Evolutionary conservation across 192 early-diverging fungal species (phyloP), one percentile per base, ranked within the genome.

Genomic region (Haplosporangium gracile): DNA sequence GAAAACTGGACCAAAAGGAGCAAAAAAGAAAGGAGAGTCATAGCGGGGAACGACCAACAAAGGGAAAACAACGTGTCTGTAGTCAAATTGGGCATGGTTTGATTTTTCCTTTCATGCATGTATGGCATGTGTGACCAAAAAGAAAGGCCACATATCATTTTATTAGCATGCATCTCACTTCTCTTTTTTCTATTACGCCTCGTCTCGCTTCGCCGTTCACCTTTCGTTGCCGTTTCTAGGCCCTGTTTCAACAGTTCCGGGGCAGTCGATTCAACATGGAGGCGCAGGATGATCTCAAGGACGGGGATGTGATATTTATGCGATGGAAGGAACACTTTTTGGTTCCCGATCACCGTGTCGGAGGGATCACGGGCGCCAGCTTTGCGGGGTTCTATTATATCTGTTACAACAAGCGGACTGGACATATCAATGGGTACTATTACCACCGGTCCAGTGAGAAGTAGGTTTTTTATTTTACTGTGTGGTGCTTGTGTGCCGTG

Each of bases 261-360:
- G 55, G 75, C 73, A 89, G 91, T 69, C 34, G 88, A 34, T 89
- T 88, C 68, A 77, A 87, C 57, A 72, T 88, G 26, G 89, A 88
- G 42, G 88, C 75, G 34, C 82, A 81, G 34, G 89, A 89, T 76
- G 90, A 93, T 75, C 88, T 89, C 32, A 76, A 77, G 20, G 79
- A 89, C 49, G 87, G 88, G 76, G 92, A 90, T 79, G 91, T 85
- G 65, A 84, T 97, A 18, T 97, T 96, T 85, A 97, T 97, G 96
- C 90, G 96, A 72, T 97, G 96, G 96, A 97, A 97, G 90, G 96
- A 97, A 68, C 94, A 95, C 79, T 97, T 97, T 82, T 81, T 97
- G 60, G 95, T 97, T 7, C 96, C 96, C 40, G 94, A 97, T 81
- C 96, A 97, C 86, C 88, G 89, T 47, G 91, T 97, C 68, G 91